These are phyloP conservation scores for Claviceps fusiformis DNA, from an alignment of 2,329 filamentous ascomycete genomes.

Conservation along the genomic window DNA sequence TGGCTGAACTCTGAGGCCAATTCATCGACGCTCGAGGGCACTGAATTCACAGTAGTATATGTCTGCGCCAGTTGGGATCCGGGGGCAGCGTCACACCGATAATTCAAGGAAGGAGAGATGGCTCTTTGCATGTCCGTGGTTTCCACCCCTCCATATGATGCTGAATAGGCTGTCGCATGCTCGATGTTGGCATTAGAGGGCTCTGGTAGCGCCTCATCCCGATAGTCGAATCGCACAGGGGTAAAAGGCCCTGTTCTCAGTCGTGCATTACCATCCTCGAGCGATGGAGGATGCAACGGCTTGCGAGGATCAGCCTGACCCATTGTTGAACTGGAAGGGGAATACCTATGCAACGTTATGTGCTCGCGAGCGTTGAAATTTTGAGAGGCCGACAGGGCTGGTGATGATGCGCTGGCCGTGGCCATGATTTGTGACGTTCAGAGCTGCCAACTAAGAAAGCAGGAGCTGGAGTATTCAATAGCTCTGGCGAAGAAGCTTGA, in stretches of 20 bases:
- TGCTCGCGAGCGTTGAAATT: conserved; percentile 10
- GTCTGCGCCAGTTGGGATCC: conserved; percentile 1
- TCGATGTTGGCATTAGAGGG: conserved; percentile 41
- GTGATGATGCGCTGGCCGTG: conserved; percentile 21
- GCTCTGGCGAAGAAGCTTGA: neutral
- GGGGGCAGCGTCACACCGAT: neutral
- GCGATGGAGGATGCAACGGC: conserved; percentile 20
- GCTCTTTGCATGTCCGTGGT: neutral
- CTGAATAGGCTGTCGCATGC: conserved; percentile 16
- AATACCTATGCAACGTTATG: conserved; percentile 6
- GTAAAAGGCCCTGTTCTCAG: conserved; percentile 40
- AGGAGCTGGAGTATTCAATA: neutral
- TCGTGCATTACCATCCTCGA: conserved; percentile 20
- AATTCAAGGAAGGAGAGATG: neutral
- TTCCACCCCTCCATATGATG: conserved; percentile 13
- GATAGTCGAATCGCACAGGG: conserved; percentile 41
- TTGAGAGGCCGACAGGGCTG: conserved; percentile 17
- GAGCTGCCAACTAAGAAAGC: neutral
- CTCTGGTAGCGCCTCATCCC: conserved; percentile 36
- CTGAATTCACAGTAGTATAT: neutral
- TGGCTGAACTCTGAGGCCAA: conserved; percentile 8
- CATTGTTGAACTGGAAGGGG: conserved; percentile 8
- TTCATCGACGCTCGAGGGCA: conserved; percentile 3
- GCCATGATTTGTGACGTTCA: conserved; percentile 16
- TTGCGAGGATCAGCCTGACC: conserved; percentile 17